Percentiles rank a stretch among this genome's conserved stretches.
phyloP scores from a whole-genome alignment of 345 rosid genomes.

The Aethionema arabicum region DNA sequence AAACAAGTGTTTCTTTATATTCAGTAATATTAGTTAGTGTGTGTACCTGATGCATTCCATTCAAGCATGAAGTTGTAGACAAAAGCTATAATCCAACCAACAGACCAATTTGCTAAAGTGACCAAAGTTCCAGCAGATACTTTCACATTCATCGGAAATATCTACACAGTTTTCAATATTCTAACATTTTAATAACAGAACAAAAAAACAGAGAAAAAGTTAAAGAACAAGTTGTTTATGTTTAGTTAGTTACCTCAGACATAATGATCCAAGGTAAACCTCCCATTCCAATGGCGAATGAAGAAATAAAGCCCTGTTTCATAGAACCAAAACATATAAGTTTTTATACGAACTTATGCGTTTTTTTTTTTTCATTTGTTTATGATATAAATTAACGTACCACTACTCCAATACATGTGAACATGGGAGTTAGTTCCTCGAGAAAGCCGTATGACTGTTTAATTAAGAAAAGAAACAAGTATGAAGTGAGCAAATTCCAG shows the following conservation, averaged over 20 bases:
- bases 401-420: slow-evolving; percentile 37
- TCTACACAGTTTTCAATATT: slow-evolving; percentile 24
- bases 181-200: neutral
- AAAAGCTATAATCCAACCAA: slow-evolving; percentile 49
- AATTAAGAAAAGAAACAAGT: neutral
- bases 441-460: slow-evolving; percentile 33
- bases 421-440: slow-evolving; percentile 39
- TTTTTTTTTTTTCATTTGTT: slow-evolving; percentile 5
- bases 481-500: neutral
- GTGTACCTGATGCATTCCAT: slow-evolving; percentile 51
- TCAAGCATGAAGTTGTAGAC: slow-evolving; percentile 53
- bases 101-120: slow-evolving; percentile 44
- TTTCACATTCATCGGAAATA: slow-evolving; percentile 55
- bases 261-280: slow-evolving; percentile 60
- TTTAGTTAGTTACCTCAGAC: slow-evolving; percentile 55
- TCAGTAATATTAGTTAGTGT: neutral
- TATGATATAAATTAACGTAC: slow-evolving; percentile 26
- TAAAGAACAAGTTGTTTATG: neutral
- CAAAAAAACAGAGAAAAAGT: neutral
- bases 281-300: slow-evolving; percentile 48
- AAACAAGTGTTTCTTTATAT: neutral
- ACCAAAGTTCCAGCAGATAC: slow-evolving; percentile 62
- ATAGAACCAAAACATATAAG: neutral
- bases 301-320: slow-evolving; percentile 41
- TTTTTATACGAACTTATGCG: neutral